Base-by-base conservation (phyloP, 495 filamentous ascomycete genomes). In the Clavariopsis aquatica region DNA sequence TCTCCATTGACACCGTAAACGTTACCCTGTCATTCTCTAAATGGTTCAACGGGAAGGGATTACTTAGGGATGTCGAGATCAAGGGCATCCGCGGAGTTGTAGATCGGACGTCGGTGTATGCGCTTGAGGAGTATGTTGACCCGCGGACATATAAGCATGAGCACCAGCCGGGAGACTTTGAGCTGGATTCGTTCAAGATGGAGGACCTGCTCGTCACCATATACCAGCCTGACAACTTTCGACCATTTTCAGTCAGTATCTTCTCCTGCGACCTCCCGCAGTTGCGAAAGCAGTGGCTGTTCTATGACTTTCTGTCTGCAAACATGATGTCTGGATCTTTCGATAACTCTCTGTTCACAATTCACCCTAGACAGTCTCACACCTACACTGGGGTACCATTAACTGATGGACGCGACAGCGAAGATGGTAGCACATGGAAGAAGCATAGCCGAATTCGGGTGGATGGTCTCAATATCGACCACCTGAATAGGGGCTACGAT, bases 11-110 rank as follows among this genome's bases (percentile, higher is more conserved):
- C 59, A 93, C 90, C 0, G 91, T 98, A 52, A 96, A 97, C 69
- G 95, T 98, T 26, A 97, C 93, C 0, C 76, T 98, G n/a, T 98
- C 94, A 0, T 97, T 98, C 67, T 82, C 90, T 1, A 96, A 96
- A 70, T 98, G 94, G 94, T 91, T 96, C 80, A 97, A 96, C 69
- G 93, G 94, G 23, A 96, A 93, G 77, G 94, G 94, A 0, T 84
- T 96, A 2, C 82, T 98, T 15, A 87, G 88, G 66, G 89, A 96
- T 77, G 94, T 97, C 46, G 92, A 96, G 71, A 86, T 98, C 13
- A 93, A 91, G 71, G 94, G 94, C 15, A 89, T 98, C n/a, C 86
- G 94, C 58, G 94, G 94, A n/a, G 91, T 97, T 15, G 82, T 98
- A 29, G 94, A 98, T 74, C 84, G 93, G 64, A 93, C 91, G 2